Percentiles rank a stretch among this genome's conserved stretches.
Conservation (phyloP, 2,329 filamentous ascomycete genomes). For the Fusarium denticulatum region DNA sequence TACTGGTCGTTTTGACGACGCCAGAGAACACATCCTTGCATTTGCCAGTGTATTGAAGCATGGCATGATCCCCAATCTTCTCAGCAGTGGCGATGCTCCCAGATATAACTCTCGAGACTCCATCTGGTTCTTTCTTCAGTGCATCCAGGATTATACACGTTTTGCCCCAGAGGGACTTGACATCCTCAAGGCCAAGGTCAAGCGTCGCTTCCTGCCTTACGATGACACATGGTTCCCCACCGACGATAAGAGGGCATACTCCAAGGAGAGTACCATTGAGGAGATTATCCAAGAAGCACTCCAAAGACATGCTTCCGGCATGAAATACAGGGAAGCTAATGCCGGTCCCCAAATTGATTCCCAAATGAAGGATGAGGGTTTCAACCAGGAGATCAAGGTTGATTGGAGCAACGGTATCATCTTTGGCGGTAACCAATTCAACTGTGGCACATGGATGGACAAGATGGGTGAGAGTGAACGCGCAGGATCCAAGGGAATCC, state of each 20-base stretch:
- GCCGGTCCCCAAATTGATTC: conserved; percentile 87
- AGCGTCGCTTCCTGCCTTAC: conserved; percentile 89
- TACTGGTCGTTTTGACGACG: conserved; percentile 87
- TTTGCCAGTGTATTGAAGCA: conserved; percentile 98
- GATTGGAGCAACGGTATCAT: conserved; percentile 92
- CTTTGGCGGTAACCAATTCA: conserved; percentile 91
- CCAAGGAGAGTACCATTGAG: conserved; percentile 80
- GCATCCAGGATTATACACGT: conserved; percentile 90
- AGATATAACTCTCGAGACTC: conserved; percentile 97
- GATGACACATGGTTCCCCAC: conserved; percentile 93
- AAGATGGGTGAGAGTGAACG: conserved; percentile 99
- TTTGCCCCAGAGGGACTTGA: conserved; percentile 80
- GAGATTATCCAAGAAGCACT: conserved; percentile 94
- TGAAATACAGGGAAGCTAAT: conserved; percentile 95
- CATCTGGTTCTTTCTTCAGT: conserved; percentile 97
- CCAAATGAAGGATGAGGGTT: conserved; percentile 93
- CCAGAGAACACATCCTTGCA: conserved; percentile 91
- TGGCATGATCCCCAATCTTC: conserved; percentile 95
- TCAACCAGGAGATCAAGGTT: conserved; percentile 89
- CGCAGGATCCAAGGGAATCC: conserved; percentile 90
- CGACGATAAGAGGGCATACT: conserved; percentile 87
- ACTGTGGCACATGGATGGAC: conserved; percentile 99
- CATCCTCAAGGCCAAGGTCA: conserved; percentile 80
- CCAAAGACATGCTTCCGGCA: conserved; percentile 87
- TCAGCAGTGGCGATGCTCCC: conserved; percentile 85